Evolutionary conservation across 169 alveolate species (phyloP), one percentile per base, ranked within the genome.

Genomic region (Theileria equi): DNA sequence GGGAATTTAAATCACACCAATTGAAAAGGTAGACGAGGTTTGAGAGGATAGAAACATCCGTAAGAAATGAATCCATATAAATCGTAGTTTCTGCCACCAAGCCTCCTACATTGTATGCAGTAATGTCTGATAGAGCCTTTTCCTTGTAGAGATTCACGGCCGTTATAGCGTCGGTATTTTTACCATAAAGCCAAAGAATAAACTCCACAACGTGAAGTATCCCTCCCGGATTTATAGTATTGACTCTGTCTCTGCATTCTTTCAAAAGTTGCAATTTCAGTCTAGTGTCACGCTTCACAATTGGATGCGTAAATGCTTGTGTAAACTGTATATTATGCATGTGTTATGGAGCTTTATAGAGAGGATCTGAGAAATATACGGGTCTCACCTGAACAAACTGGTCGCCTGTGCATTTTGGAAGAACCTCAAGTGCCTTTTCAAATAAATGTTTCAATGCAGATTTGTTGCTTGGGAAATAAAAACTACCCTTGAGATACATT

Each of bases 371-470:
- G 17, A 8, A 16, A 36, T 29, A 55, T 3, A 16, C 19, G 47
- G 1, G 1, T 26, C 76, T 8, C 25, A 73, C 83, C 68, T 73
- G 83, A 19, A 73, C 53, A 45, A 73, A 73, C 25, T 73, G 73
- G 52, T 73, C 83, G 5, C 25, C 17, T 11, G 48, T 38, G 48
- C 78, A 32, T 11, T 49, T 5, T 21, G 52, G 38, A 13, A 73
- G 40, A 52, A 49, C 19, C 34, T 29, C 44, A 40, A 50, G 44
- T 11, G 76, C 66, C 19, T 34, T 47, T 11, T 73, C 83, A 16
- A 63, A 57, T 29, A 73, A 48, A 21, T 35, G 40, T n/a, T 62
- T 29, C 28, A 73, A 52, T 7, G 74, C 76, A 16, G 83, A 45
- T 7, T 77, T 41, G 3, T 66, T 34, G 19, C 64, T 73, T 21